Conservation (phyloP, 345 rosid species). For the Balakata baccata region DNA sequence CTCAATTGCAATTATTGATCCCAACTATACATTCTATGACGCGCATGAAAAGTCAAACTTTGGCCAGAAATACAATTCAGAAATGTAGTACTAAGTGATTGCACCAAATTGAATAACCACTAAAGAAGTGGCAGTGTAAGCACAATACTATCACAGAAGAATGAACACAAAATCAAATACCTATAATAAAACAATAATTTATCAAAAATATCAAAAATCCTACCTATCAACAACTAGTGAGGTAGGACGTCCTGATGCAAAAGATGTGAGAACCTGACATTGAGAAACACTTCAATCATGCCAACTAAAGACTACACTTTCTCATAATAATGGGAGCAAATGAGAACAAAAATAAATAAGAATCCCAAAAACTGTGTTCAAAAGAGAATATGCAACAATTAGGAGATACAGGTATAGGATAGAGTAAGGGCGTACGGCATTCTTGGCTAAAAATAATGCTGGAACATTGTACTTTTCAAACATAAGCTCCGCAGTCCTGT, state of each 20-base stretch:
- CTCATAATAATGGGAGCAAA: neutral
- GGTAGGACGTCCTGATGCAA: constrained; percentile 98
- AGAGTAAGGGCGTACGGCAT: constrained; percentile 62
- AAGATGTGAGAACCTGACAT: constrained; percentile 90
- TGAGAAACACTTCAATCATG: constrained; percentile 18
- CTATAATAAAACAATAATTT: neutral
- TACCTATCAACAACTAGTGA: constrained; percentile 97
- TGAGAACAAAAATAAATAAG: neutral
- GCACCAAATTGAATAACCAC: neutral
- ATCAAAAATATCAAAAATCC: constrained; percentile 12
- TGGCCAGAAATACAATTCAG: neutral
- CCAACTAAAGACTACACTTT: neutral
- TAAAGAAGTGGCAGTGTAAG: neutral
- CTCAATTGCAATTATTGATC: neutral
- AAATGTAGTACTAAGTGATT: neutral
- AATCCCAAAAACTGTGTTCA: neutral
- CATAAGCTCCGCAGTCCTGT: constrained; percentile 93
- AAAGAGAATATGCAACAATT: constrained; percentile 6
- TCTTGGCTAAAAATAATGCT: constrained; percentile 96
- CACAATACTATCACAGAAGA: neutral
- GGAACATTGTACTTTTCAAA: constrained; percentile 95
- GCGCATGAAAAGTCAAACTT: neutral
- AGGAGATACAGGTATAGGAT: constrained; percentile 7
- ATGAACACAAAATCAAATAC: neutral
- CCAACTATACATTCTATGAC: neutral